Base-by-base conservation (phyloP, 2,329 filamentous ascomycete species). In the Scytalidium lignicola region DNA sequence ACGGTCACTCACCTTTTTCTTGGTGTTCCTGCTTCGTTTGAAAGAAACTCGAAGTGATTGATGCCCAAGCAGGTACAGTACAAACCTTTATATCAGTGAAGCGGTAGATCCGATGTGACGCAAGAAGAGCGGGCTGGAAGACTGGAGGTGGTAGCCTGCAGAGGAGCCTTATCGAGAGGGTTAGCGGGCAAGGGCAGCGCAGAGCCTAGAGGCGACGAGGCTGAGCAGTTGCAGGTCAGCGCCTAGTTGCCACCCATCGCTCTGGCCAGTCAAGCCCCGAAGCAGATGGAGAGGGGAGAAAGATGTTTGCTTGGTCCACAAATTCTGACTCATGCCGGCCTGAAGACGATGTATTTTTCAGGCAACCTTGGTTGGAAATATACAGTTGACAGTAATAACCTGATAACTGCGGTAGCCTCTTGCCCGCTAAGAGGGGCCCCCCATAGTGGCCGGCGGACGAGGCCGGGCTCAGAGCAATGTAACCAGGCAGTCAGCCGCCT, bases 1-100 rank as follows among this genome's bases (percentile, higher is more conserved):
- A 49, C 53, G 52, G 53, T 42, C 49, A 49, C 53, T 55, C 39
- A 53, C 51, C 50, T 51, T 37, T 42, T 45, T n/a, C n/a, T n/a
- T n/a, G n/a, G 46, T 42, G 32, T 17, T 37, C n/a, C 15, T 37
- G 10, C 32, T 37, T 37, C n/a, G 32, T 37, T 9, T n/a, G 15
- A 37, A n/a, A 17, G n/a, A 37, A 37, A 15, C n/a, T 17, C n/a
- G 32, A 17, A 37, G n/a, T 17, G 32, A 17, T 37, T 37, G 32
- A 8, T 37, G 32, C 32, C 32, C 32, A 37, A 37, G 32, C 32
- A 37, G n/a, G 32, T 37, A 17, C 32, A 37, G 12, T 4, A 17
- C 32, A n/a, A 15, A 37, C 12, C 32, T 37, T 37, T 37, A 37
- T 37, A 37, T 37, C 32, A 37, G 6, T 13, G 15, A 13, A 4